phyloP scores from a whole-genome alignment of 1,284 basidiomycete genomes.

The Malassezia slooffiae region DNA sequence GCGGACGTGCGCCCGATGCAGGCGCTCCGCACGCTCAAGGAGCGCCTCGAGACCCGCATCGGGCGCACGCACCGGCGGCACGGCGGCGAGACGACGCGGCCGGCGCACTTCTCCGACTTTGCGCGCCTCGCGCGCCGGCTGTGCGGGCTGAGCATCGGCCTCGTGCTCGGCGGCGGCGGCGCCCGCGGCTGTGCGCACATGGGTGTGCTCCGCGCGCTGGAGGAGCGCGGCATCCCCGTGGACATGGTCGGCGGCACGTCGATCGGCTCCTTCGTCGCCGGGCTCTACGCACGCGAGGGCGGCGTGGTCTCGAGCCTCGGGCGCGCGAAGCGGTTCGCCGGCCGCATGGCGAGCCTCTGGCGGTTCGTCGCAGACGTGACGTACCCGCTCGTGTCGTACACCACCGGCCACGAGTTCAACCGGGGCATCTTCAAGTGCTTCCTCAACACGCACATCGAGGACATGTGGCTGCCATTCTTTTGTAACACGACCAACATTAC shows the following conservation, averaged over 20 bases:
- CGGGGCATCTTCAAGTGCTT: constrained; percentile 24
- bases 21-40: constrained; percentile 65
- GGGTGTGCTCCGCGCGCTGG: constrained; percentile 76
- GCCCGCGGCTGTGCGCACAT: constrained; percentile 89
- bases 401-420: constrained; percentile 59
- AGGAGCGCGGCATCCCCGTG: constrained; percentile 83
- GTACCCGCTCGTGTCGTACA: constrained; percentile 93
- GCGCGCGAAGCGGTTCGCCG: constrained; percentile 80
- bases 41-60: constrained; percentile 76
- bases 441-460: constrained; percentile 59
- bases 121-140: constrained; percentile 78
- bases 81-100: constrained; percentile 50
- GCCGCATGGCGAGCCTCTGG: constrained; percentile 86
- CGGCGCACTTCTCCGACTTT: constrained; percentile 79
- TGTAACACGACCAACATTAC: constrained; percentile 99
- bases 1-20: constrained; percentile 73
- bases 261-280: constrained; percentile 84
- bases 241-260: constrained; percentile 73
- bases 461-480: constrained; percentile 98
- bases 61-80: constrained; percentile 54
- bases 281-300: constrained; percentile 84
- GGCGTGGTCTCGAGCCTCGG: constrained; percentile 76
- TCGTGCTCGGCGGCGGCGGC: constrained; percentile 90
- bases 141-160: constrained; percentile 82
- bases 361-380: constrained; percentile 87